These are phyloP conservation scores for Schizophyllum commune DNA, from an alignment of 1,284 basidiomycete genomes.

Conservation along the genomic window DNA sequence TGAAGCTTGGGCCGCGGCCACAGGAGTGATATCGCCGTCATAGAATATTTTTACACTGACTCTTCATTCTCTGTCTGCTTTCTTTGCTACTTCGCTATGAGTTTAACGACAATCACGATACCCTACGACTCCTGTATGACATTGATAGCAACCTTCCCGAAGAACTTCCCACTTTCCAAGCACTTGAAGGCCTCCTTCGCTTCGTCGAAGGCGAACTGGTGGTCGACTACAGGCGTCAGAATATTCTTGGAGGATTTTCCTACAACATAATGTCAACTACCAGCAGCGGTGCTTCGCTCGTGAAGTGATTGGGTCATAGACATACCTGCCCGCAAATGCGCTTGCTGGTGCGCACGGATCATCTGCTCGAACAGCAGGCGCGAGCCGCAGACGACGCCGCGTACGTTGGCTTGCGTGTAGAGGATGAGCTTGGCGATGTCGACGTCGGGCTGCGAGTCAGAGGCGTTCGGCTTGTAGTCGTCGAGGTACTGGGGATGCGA, in stretches of 20 bases:
- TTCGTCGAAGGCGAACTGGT: conserved; percentile 29
- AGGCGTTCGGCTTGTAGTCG: neutral
- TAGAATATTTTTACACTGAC: no score
- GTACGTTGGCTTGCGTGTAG: neutral
- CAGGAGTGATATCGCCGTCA: conserved; percentile 4
- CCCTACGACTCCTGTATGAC: neutral
- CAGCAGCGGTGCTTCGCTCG: neutral
- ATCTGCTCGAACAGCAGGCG: neutral
- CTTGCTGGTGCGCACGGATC: neutral
- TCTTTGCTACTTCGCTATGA: no score
- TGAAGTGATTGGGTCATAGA: no score
- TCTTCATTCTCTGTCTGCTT: no score
- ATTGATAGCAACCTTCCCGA: conserved; percentile 24
- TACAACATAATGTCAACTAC: neutral
- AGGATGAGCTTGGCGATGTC: neutral
- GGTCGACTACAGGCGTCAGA: conserved; percentile 23
- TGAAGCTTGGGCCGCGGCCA: conserved; percentile 39
- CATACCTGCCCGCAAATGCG: neutral
- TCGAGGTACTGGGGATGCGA: neutral
- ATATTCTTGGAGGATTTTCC: neutral
- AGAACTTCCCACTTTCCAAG: conserved; percentile 19
- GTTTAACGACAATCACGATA: no score
- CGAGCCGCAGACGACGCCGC: neutral
- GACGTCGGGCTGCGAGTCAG: neutral
- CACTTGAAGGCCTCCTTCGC: conserved; percentile 26